Conservation (phyloP, 2,329 filamentous ascomycete genomes). For the Colletotrichum musae region DNA sequence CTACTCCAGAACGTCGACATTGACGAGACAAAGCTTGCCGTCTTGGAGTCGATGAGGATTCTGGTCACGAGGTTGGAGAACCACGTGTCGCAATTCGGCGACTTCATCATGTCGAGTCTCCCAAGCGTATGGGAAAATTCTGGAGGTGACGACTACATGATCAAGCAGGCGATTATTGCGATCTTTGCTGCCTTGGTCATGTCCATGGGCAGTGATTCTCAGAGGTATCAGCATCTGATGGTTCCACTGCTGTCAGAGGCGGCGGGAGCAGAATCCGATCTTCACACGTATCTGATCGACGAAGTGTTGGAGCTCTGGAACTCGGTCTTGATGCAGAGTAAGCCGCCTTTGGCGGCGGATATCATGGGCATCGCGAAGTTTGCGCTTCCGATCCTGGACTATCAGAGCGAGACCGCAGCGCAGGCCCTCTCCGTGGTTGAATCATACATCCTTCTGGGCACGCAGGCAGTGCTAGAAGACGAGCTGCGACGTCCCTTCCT, state of each 20-base stretch:
- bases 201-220: slow-evolving; percentile 84
- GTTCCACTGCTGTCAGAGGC: slow-evolving; percentile 87
- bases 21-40: slow-evolving; percentile 90
- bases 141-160: slow-evolving; percentile 84
- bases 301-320: slow-evolving; percentile 94
- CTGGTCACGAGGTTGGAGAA: slow-evolving; percentile 87
- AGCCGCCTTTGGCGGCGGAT: slow-evolving; percentile 71
- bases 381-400: slow-evolving; percentile 76
- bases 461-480: slow-evolving; percentile 75
- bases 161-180: slow-evolving; percentile 93
- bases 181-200: slow-evolving; percentile 88
- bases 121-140: slow-evolving; percentile 89
- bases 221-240: slow-evolving; percentile 84
- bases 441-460: slow-evolving; percentile 79
- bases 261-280: slow-evolving; percentile 80
- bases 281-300: slow-evolving; percentile 87
- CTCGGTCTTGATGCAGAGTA: slow-evolving; percentile 78
- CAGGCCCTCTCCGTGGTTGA: slow-evolving; percentile 76
- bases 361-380: slow-evolving; percentile 75
- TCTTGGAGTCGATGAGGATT: slow-evolving; percentile 88
- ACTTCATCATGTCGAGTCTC: slow-evolving; percentile 85
- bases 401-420: slow-evolving; percentile 74
- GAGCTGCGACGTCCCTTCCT: slow-evolving; percentile 65
- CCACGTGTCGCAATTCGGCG: slow-evolving; percentile 77
- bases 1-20: slow-evolving; percentile 85